Evolutionary conservation across 768 basidiomycete species (phyloP).

Genomic region (Russula vinacea): DNA sequence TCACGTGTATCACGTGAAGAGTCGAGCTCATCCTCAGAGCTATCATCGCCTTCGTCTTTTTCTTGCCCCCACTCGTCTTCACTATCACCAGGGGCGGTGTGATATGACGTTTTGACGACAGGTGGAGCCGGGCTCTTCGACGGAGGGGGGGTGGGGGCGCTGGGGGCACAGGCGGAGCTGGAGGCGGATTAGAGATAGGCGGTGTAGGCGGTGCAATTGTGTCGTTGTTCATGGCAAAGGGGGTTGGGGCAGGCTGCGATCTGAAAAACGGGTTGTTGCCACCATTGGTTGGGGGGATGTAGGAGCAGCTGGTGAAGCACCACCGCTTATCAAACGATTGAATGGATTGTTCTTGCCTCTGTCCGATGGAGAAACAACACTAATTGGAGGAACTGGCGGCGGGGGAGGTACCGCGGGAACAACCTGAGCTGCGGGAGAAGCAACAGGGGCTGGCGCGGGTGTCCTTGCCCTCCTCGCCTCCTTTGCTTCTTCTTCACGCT

Average conservation of each 20-base stretch:
- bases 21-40: slow-evolving; percentile 77
- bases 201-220: slow-evolving; percentile 21
- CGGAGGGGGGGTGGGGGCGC: slow-evolving; percentile 31
- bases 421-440: slow-evolving; percentile 38
- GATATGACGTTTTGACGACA: slow-evolving; percentile 53
- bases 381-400: slow-evolving; percentile 41
- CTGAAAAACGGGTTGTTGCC: slow-evolving; percentile 77
- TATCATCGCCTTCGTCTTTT: slow-evolving; percentile 67
- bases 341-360: slow-evolving; percentile 79
- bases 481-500: slow-evolving; percentile 19
- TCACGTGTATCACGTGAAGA: slow-evolving; percentile 59
- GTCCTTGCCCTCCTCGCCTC: slow-evolving; percentile 36
- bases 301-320: slow-evolving; percentile 39
- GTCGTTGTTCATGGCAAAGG: slow-evolving; percentile 33
- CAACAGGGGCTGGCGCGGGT: slow-evolving; percentile 41
- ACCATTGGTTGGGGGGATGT: slow-evolving; percentile 41
- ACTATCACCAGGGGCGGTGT: slow-evolving; percentile 55
- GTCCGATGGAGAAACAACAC: slow-evolving; percentile 38
- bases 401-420: slow-evolving; percentile 37
- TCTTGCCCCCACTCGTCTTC: slow-evolving; percentile 86
- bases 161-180: slow-evolving; percentile 1
- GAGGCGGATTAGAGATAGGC: slow-evolving; percentile 39
- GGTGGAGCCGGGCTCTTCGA: slow-evolving; percentile 54
- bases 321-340: slow-evolving; percentile 59
- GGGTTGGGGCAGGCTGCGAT: slow-evolving; percentile 41